Evolutionary conservation across 305 asterid genomes (phyloP).

Genomic region (Stenogyne calaminthoides): DNA sequence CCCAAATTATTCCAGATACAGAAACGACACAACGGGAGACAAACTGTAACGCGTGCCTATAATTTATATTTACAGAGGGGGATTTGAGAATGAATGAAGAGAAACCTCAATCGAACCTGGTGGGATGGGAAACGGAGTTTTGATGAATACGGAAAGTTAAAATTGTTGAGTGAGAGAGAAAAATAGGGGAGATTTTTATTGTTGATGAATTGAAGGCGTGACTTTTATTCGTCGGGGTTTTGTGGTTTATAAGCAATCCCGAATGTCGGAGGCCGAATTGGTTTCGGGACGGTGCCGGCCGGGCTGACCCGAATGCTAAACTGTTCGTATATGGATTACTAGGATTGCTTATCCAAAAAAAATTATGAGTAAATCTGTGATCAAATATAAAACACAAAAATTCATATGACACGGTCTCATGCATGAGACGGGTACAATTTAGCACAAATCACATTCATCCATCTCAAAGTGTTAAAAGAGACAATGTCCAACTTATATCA

Average conservation of each 20-base stretch:
- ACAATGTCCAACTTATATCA: too few relatives aligned
- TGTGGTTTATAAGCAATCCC: conserved; percentile 58
- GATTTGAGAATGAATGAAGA: conserved; percentile 15
- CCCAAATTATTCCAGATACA: conserved; percentile 36
- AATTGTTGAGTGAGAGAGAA: conserved; percentile 13
- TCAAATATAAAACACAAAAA: too few relatives aligned
- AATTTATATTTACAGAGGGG: conserved; percentile 36
- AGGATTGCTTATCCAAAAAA: background rate
- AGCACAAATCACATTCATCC: too few relatives aligned
- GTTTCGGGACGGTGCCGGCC: too few relatives aligned
- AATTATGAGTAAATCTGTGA: too few relatives aligned
- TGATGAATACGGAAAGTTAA: conserved; percentile 25
- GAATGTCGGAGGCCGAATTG: background rate
- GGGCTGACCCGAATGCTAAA: conserved; percentile 28
- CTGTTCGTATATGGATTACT: background rate
- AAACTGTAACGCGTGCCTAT: conserved; percentile 6
- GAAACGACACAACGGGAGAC: conserved; percentile 27
- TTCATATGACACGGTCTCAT: too few relatives aligned
- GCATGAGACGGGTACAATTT: too few relatives aligned
- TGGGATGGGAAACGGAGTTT: conserved; percentile 26
- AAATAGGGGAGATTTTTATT: conserved; percentile 34
- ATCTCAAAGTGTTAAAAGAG: too few relatives aligned
- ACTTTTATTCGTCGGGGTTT: conserved; percentile 27
- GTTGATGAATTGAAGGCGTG: conserved; percentile 29
- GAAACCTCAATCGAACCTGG: conserved; percentile 47